These are phyloP conservation scores for Trametes sp. DNA, from an alignment of 1,284 basidiomycete species.

Conservation along the genomic window DNA sequence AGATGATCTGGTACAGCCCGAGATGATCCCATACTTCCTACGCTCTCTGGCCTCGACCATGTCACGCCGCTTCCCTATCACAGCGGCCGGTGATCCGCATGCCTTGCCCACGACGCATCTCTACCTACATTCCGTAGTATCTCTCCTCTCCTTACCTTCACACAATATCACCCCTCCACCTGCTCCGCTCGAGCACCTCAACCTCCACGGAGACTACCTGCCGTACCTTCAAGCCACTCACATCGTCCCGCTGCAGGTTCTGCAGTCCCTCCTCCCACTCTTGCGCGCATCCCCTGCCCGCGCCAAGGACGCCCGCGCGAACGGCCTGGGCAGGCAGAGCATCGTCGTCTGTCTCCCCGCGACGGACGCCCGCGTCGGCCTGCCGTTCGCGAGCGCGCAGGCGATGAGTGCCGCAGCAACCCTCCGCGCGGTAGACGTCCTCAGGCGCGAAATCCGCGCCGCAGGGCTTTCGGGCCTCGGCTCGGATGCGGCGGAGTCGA, in stretches of 20 bases:
- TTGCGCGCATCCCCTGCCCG: slow-evolving; percentile 68
- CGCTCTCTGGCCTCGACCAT: slow-evolving; percentile 80
- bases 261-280: slow-evolving; percentile 79
- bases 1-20: slow-evolving; percentile 54
- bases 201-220: slow-evolving; percentile 67
- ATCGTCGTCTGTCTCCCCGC: slow-evolving; percentile 77
- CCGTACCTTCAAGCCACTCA: slow-evolving; percentile 76
- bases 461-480: slow-evolving; percentile 50
- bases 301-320: slow-evolving; percentile 48
- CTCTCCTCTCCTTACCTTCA: slow-evolving; percentile 66
- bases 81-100: slow-evolving; percentile 79
- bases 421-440: slow-evolving; percentile 70
- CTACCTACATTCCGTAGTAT: slow-evolving; percentile 75
- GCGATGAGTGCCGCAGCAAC: slow-evolving; percentile 79
- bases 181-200: slow-evolving; percentile 75
- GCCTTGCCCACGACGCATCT: slow-evolving; percentile 66
- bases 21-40: slow-evolving; percentile 75
- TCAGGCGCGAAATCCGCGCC: slow-evolving; percentile 72
- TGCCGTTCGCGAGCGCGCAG: slow-evolving; percentile 71
- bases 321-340: slow-evolving; percentile 58
- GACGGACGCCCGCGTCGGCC: slow-evolving; percentile 70
- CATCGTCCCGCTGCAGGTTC: slow-evolving; percentile 73
- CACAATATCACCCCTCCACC: slow-evolving; percentile 45
- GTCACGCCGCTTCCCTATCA: slow-evolving; percentile 82
- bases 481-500: slow-evolving; percentile 54